Percentiles rank a stretch among this genome's conserved stretches.
phyloP scores from a whole-genome alignment of 2,329 filamentous ascomycete genomes.

The Pseudogymnoascus destructans region DNA sequence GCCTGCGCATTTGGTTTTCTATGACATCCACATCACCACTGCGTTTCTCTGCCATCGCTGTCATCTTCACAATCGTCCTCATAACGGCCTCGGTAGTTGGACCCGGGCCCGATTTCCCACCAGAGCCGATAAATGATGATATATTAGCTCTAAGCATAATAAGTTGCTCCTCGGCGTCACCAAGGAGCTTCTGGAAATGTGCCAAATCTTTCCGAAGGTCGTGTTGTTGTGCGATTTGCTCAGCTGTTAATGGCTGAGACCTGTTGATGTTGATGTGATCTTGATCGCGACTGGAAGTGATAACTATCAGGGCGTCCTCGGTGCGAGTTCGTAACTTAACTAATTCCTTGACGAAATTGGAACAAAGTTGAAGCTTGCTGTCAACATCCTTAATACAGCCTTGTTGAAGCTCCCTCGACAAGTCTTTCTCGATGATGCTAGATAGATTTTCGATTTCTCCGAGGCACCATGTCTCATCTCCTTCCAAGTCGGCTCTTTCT shows the following conservation, averaged over 20 bases:
- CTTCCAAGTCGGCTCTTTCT: constrained; percentile 54
- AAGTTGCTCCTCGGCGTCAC: constrained; percentile 67
- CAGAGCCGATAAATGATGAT: constrained; percentile 38
- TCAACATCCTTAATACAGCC: constrained; percentile 56
- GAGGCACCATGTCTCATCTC: constrained; percentile 57
- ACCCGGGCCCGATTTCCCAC: constrained; percentile 30
- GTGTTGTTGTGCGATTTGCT: constrained; percentile 72
- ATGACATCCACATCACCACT: constrained; percentile 84
- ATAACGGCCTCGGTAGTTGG: constrained; percentile 88
- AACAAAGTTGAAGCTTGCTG: constrained; percentile 54
- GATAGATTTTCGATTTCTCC: constrained; percentile 61
- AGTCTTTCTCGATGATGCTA: constrained; percentile 46
- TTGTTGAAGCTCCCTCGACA: constrained; percentile 51
- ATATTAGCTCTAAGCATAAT: constrained; percentile 69
- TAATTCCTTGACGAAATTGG: constrained; percentile 56
- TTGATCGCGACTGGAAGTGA: constrained; percentile 56
- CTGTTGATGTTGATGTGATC: constrained; percentile 50
- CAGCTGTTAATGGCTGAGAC: constrained; percentile 65
- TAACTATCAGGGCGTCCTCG: constrained; percentile 64
- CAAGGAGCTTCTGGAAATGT: constrained; percentile 58
- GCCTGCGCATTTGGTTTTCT: constrained; percentile 70
- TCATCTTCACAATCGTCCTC: constrained; percentile 87
- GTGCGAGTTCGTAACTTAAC: constrained; percentile 61
- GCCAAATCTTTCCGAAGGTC: constrained; percentile 68
- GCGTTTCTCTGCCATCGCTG: constrained; percentile 78